Percentiles rank a stretch among this genome's conserved stretches.
These are phyloP conservation scores for Hansfordia pulvinata DNA, from an alignment of 2,329 filamentous ascomycete species.

Conservation along the genomic window DNA sequence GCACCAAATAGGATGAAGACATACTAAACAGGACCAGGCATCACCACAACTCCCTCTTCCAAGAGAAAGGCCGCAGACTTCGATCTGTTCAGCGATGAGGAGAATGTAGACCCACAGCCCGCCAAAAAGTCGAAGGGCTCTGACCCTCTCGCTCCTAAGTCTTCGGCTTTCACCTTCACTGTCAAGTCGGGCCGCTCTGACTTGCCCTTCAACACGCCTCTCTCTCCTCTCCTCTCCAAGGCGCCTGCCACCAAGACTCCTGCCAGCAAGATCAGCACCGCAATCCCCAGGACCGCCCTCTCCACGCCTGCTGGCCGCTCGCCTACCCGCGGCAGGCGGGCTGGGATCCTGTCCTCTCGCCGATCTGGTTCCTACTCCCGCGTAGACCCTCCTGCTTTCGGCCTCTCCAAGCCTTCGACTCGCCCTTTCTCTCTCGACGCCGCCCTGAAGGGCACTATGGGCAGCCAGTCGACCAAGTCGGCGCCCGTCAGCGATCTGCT, in stretches of 20 bases:
- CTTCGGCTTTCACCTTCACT: slow-evolving; percentile 32
- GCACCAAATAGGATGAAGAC: too few relatives aligned
- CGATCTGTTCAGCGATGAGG: too few relatives aligned
- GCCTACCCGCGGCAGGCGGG: slow-evolving; percentile 56
- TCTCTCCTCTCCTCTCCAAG: slow-evolving; percentile 17
- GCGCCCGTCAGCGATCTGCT: slow-evolving; percentile 19
- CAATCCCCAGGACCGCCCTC: slow-evolving; percentile 33
- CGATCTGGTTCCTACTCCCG: slow-evolving; percentile 51
- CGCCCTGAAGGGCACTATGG: slow-evolving; percentile 59
- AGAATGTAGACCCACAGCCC: too few relatives aligned
- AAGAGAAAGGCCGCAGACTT: too few relatives aligned
- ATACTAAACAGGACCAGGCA: background rate
- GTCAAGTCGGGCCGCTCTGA: too few relatives aligned
- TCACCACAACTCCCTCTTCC: too few relatives aligned
- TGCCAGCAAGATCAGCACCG: slow-evolving; percentile 27
- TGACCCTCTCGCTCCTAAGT: too few relatives aligned
- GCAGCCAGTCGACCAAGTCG: slow-evolving; percentile 15
- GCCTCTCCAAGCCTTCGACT: slow-evolving; percentile 28
- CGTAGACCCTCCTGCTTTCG: slow-evolving; percentile 55
- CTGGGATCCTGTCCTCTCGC: slow-evolving; percentile 48
- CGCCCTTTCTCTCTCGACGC: slow-evolving; percentile 76
- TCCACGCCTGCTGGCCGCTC: slow-evolving; percentile 70
- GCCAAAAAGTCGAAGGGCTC: too few relatives aligned
- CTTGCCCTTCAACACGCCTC: too few relatives aligned
- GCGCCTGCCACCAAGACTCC: slow-evolving; percentile 32